phyloP scores from a whole-genome alignment of 257 asterid species.

The Gentiana macrophylla region DNA sequence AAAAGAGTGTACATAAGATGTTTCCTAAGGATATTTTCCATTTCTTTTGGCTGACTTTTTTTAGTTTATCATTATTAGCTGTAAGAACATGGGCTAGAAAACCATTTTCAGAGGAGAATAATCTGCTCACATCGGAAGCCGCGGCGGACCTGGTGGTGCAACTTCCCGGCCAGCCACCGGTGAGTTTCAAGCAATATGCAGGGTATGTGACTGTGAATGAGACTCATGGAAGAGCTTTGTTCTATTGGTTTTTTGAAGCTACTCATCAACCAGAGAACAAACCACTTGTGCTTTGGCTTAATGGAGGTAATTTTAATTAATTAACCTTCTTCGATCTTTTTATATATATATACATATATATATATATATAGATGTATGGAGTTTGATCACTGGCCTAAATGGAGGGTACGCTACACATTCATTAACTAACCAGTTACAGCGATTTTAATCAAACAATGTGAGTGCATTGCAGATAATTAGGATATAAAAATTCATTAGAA shows the following conservation, averaged over 20 bases:
- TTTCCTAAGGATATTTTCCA: neutral
- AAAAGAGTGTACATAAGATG: neutral
- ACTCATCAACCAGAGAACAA: conserved; percentile 21
- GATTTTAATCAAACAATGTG: too few species aligned
- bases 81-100: neutral
- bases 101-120: neutral
- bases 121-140: conserved; percentile 6
- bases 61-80: conserved; percentile 1
- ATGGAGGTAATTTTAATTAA: conserved; percentile 75
- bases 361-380: too few species aligned
- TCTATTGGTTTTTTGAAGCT: conserved; percentile 79
- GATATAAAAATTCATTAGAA: too few species aligned
- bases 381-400: too few species aligned
- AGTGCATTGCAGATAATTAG: too few species aligned
- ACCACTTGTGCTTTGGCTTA: conserved; percentile 68
- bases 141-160: conserved; percentile 39
- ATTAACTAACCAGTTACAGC: too few species aligned
- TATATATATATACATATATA: too few species aligned
- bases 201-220: conserved; percentile 61
- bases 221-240: conserved; percentile 66
- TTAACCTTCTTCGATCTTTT: too few species aligned
- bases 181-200: conserved; percentile 54
- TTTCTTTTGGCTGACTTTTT: conserved; percentile 5
- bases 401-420: too few species aligned
- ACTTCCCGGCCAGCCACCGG: conserved; percentile 67